Conservation (phyloP, 495 filamentous ascomycete genomes). For the Jackrogersella minutella region DNA sequence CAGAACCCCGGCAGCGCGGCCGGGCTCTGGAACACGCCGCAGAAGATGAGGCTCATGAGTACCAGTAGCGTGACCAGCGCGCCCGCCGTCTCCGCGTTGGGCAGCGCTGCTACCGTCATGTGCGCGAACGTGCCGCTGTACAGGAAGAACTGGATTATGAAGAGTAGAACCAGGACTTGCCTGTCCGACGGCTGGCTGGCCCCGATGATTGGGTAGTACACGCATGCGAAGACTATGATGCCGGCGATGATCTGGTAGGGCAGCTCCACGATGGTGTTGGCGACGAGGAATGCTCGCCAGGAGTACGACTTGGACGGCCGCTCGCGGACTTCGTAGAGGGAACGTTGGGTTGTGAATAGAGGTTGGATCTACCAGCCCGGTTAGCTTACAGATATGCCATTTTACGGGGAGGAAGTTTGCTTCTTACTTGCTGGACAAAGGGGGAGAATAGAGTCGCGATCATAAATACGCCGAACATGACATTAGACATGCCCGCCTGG, state of each 20-base stretch:
- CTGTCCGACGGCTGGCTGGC: neutral
- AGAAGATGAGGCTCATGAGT: neutral
- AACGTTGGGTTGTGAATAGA: slow-evolving; percentile 3
- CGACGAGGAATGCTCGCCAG: slow-evolving; percentile 3
- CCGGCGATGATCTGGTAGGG: slow-evolving; percentile 5
- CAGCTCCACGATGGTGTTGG: slow-evolving; percentile 5
- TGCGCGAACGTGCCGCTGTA: slow-evolving; percentile 7
- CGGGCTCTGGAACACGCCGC: neutral
- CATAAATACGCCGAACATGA: slow-evolving; percentile 10
- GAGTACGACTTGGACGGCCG: slow-evolving; percentile 4
- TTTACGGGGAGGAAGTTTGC: neutral
- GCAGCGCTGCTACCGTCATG: slow-evolving; percentile 4
- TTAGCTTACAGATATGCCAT: neutral
- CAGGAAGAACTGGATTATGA: slow-evolving; percentile 4
- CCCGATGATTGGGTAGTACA: slow-evolving; percentile 6
- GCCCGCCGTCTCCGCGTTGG: slow-evolving; percentile 1
- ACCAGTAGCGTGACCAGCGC: neutral
- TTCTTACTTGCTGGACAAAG: slow-evolving; percentile 1
- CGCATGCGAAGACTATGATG: neutral
- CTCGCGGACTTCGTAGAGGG: slow-evolving; percentile 13
- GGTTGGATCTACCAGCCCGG: neutral
- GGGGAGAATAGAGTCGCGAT: slow-evolving; percentile 6
- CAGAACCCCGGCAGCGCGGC: slow-evolving; percentile 3
- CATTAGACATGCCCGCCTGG: slow-evolving; percentile 1
- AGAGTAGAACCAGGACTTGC: neutral